Evolutionary conservation across 2,329 filamentous ascomycete species (phyloP).

Genomic region (Myrmaecium sp.): DNA sequence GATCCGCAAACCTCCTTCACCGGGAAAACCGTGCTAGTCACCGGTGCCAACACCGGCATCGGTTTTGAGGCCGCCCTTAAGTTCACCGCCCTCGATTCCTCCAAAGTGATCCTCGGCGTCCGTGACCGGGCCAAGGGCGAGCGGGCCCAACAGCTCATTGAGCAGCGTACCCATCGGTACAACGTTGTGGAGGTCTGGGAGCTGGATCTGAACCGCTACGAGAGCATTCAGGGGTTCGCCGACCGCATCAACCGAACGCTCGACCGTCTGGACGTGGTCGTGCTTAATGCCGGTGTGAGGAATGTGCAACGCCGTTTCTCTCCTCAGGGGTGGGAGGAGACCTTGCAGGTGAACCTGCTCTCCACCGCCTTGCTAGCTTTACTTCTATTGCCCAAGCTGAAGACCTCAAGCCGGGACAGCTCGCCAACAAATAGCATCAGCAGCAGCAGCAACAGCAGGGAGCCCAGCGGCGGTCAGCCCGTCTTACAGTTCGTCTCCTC

Average conservation of each 20-base stretch:
- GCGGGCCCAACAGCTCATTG: conserved; percentile 14
- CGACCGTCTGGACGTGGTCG: conserved; percentile 18
- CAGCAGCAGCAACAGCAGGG: too few species aligned
- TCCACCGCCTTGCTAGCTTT: conserved; percentile 38
- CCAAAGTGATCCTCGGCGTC: conserved; percentile 21
- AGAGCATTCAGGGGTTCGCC: conserved; percentile 16
- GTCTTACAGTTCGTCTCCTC: conserved; percentile 18
- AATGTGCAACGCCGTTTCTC: conserved; percentile 11
- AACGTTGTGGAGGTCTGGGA: conserved; percentile 19
- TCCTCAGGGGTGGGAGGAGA: conserved; percentile 23
- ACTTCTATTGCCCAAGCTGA: conserved; percentile 27
- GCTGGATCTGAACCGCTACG: conserved; percentile 19
- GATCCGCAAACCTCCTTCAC: conserved; percentile 15
- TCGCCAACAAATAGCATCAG: too few species aligned
- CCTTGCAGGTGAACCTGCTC: conserved; percentile 40
- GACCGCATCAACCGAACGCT: conserved; percentile 11
- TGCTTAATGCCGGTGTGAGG: conserved; percentile 23
- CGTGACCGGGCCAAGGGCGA: conserved; percentile 20
- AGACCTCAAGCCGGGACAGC: too few species aligned
- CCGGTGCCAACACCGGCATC: conserved; percentile 23
- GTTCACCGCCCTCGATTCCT: conserved; percentile 18
- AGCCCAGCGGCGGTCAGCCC: conserved; percentile 9
- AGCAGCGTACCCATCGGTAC: conserved; percentile 10
- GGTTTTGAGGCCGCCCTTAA: conserved; percentile 21
- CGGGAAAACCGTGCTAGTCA: conserved; percentile 29